Evolutionary conservation across 1,139 yeast genomes (phyloP).

Genomic region (Zhuliangozyma blackwelliae): DNA sequence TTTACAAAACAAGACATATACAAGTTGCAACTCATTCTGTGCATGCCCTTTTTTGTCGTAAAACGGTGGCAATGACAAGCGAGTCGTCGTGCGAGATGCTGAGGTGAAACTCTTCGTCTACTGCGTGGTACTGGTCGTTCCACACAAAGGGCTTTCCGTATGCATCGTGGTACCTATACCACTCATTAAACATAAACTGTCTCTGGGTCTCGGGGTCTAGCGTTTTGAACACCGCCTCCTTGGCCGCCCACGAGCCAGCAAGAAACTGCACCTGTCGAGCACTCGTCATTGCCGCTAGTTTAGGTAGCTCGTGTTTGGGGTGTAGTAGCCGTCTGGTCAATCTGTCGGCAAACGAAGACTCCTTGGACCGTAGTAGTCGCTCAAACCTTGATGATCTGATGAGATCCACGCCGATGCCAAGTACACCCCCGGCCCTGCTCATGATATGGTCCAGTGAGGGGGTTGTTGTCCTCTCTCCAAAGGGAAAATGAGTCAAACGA

Average conservation of each 20-base stretch:
- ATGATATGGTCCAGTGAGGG: constrained; percentile 34
- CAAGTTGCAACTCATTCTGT: neutral
- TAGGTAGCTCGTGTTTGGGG: constrained; percentile 41
- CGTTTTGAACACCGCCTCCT: constrained; percentile 71
- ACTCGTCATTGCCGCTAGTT: constrained; percentile 18
- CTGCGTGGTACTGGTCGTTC: constrained; percentile 22
- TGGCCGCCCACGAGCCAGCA: constrained; percentile 69
- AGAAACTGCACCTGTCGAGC: constrained; percentile 23
- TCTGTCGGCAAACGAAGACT: constrained; percentile 27
- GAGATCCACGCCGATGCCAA: constrained; percentile 65
- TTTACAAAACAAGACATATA: neutral
- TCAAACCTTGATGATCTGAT: constrained; percentile 48
- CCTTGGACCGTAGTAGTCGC: constrained; percentile 28
- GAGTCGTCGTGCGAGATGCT: constrained; percentile 69
- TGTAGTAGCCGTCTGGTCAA: constrained; percentile 51
- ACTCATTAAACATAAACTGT: constrained; percentile 51
- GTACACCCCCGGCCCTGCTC: constrained; percentile 11
- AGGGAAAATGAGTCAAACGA: too few relatives aligned
- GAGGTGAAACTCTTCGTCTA: constrained; percentile 48
- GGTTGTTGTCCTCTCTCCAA: constrained; percentile 18
- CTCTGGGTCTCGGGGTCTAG: constrained; percentile 47
- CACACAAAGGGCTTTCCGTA: constrained; percentile 39
- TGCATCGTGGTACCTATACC: constrained; percentile 48
- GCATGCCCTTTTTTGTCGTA: constrained; percentile 29
- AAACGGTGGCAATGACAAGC: constrained; percentile 44